Percentiles rank a stretch among this genome's conserved stretches.
Evolutionary conservation across 1,139 yeast genomes (phyloP).

Genomic region (Blastobotrys aristatus): DNA sequence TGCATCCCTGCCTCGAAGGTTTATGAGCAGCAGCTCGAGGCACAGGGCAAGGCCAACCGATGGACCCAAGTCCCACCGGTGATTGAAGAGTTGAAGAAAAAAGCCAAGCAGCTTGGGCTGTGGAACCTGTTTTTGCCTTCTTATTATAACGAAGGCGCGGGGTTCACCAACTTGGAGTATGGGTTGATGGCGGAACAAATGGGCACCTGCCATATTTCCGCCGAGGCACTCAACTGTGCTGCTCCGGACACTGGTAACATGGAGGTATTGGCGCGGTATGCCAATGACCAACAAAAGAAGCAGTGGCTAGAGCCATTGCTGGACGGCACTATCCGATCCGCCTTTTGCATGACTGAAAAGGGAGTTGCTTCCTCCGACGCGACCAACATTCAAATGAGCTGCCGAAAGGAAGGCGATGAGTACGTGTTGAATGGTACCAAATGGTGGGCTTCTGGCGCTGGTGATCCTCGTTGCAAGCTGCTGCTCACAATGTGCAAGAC

Average conservation of each 20-base stretch:
- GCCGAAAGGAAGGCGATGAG: slow-evolving; percentile 44
- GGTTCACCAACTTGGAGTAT: slow-evolving; percentile 60
- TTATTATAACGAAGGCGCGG: slow-evolving; percentile 57
- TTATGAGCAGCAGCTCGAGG: slow-evolving; percentile 41
- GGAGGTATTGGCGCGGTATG: slow-evolving; percentile 63
- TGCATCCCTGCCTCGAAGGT: slow-evolving; percentile 55
- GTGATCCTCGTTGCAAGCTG: slow-evolving; percentile 55
- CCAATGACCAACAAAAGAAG: slow-evolving; percentile 47
- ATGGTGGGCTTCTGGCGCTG: slow-evolving; percentile 77
- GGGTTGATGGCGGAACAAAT: slow-evolving; percentile 67
- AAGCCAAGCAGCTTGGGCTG: slow-evolving; percentile 53
- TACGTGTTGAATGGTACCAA: slow-evolving; percentile 60
- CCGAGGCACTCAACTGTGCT: slow-evolving; percentile 53
- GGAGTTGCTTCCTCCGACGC: slow-evolving; percentile 66
- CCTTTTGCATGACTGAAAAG: slow-evolving; percentile 68
- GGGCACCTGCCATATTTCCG: slow-evolving; percentile 53
- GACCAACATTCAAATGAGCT: slow-evolving; percentile 53
- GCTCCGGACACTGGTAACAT: slow-evolving; percentile 79
- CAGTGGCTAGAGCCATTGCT: slow-evolving; percentile 54
- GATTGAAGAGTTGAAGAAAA: slow-evolving; percentile 48
- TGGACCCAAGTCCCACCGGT: slow-evolving; percentile 51
- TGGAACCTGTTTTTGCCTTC: slow-evolving; percentile 63
- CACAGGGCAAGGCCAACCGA: slow-evolving; percentile 39
- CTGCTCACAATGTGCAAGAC: slow-evolving; percentile 71
- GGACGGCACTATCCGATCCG: slow-evolving; percentile 57